phyloP scores from a whole-genome alignment of 169 alveolate species.

The Plasmodium knowlesi region DNA sequence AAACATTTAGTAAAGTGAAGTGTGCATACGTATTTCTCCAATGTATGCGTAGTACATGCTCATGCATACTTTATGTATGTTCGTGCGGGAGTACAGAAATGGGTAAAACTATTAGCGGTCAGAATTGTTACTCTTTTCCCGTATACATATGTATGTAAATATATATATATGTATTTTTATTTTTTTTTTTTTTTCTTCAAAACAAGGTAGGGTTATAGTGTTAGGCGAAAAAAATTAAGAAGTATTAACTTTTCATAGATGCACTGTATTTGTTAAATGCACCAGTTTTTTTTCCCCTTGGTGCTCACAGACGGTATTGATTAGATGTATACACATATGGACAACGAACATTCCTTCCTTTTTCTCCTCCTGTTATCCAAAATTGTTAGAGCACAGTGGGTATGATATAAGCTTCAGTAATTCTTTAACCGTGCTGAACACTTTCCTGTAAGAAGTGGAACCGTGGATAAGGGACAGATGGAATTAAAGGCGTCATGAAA shows the following conservation, averaged over 20 bases:
- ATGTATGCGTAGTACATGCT: background rate
- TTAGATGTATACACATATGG: background rate
- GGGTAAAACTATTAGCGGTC: background rate
- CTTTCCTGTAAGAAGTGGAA: conserved; percentile 25
- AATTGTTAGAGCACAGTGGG: conserved; percentile 22
- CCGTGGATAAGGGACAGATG: background rate
- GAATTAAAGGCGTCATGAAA: background rate
- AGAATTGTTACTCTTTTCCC: background rate
- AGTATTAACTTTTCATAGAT: background rate
- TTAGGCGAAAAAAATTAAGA: background rate
- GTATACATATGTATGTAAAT: background rate
- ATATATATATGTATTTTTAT: background rate
- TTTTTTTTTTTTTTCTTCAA: background rate
- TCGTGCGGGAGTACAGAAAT: background rate
- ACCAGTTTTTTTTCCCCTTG: background rate
- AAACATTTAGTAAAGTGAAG: background rate
- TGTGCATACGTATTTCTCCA: background rate
- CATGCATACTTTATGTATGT: conserved; percentile 2
- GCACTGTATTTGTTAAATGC: background rate
- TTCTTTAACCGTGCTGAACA: conserved; percentile 57
- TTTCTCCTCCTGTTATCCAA: background rate
- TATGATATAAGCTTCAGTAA: conserved; percentile 50
- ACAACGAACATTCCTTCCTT: background rate
- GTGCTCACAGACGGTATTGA: background rate
- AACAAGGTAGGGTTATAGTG: background rate